Evolutionary conservation across 2,329 filamentous ascomycete genomes (phyloP), one percentile per base, ranked within the genome.

Genomic region (Aspergillus sp.): DNA sequence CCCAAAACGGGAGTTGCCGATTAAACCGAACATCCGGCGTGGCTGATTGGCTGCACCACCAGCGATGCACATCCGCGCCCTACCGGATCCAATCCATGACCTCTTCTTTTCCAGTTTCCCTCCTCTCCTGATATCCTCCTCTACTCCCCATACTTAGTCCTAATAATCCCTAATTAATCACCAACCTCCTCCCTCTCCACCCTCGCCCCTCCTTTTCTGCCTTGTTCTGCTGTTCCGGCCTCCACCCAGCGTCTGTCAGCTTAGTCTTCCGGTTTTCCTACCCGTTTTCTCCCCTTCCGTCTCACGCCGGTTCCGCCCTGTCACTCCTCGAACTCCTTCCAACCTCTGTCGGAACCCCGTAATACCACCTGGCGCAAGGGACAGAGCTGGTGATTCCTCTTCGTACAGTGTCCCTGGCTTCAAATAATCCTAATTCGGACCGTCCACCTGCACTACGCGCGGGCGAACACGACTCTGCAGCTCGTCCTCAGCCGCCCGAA

Each of bases 1-100:
- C 14, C 10, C 38, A 34, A 43, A n/a, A n/a, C 51, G 51, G 51
- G 48, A 48, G 54, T 45, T 57, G 52, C 49, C 55, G 49, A 52
- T 52, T 19, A 48, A 55, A 16, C 55, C 53, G 55, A 52, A 43
- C 34, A 38, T 25, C 23, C 38, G 21, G 25, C 13, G 17, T 11
- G 47, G 45, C 40, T 57, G 53, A 55, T 48, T 52, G 49, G 47
- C 20, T 49, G 38, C 45, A 43, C 19, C 19, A 19, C 16, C 16
- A 21, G 40, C n/a, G 6, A 21, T 44, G 20, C 29, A 10, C 45
- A 54, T 50, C 52, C 52, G 52, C 52, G 52, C 52, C 34, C 36
- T 54, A 54, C 52, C 41, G 32, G 29, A 43, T 31, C 13, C 47
- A 19, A 38, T 56, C n/a, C 45, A 17, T 23, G 36, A 14, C 36